Evolutionary conservation across 2,329 filamentous ascomycete species (phyloP), one percentile per base, ranked within the genome.

Genomic region (Aspergillus latus): DNA sequence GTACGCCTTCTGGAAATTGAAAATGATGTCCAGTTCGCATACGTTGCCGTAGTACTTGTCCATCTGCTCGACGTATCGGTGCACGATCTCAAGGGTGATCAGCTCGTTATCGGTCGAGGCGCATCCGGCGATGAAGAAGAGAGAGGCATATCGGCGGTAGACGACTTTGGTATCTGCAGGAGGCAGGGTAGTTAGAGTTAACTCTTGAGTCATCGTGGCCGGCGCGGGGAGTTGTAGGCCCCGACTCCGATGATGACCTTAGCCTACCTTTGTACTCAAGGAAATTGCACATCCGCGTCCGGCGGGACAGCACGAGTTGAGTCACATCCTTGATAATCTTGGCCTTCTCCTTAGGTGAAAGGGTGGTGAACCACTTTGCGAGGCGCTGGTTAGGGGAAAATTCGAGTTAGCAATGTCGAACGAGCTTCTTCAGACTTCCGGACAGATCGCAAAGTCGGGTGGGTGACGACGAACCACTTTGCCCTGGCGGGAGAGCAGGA

Each of bases 31-130:
- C 63, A 99, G 85, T 80, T 99, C 94, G 86, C 94, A 99, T 58
- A 99, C 94, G 75, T 99, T 99, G 76, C 94, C 94, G 76, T 97
- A 99, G 81, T 99, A 99, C 76, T 99, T 99, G 83, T 99, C 94
- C 94, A 99, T 99, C 79, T 99, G 94, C 77, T 99, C 94, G 72
- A 99, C 94, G 74, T 99, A 99, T 77, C 94, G 91, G 76, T 99
- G 94, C 69, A 99, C 95, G 72, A 99, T 92, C 76, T 99, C 94
- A 72, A 99, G 90, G 26, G 91, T 96, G 74, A 97, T 97, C 71
- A 99, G 81, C 74, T 99, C 94, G 77, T 99, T 99, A 77, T 99
- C 94, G 62, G 91, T 92, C n/a, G 92, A 92, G 52, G 92, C 88
- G 79, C 92, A 96, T 68, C 94, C 94, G 69, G 93, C 92, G 74